Evolutionary conservation across 192 early-diverging fungal species (phyloP).

Genomic region (Coemansia sp.): DNA sequence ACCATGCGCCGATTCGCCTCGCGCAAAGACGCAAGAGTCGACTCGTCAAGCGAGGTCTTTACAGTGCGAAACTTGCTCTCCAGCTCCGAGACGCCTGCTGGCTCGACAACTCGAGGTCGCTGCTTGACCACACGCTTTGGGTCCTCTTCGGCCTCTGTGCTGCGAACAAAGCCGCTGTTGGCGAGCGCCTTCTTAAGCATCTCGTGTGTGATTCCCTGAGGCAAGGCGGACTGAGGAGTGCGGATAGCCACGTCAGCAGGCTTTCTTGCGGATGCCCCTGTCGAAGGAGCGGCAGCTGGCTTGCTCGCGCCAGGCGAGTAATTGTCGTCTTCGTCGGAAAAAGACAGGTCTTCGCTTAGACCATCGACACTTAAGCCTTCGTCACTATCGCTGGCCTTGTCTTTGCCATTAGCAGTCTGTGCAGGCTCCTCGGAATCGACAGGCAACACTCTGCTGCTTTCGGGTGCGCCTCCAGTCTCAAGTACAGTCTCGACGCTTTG

Average conservation of each 20-base stretch:
- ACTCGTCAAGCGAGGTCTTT: constrained; percentile 47
- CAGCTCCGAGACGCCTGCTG: constrained; percentile 52
- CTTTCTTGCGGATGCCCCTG: neutral
- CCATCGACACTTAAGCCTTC: constrained; percentile 4
- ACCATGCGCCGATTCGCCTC: constrained; percentile 56
- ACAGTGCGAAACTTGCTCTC: constrained; percentile 52
- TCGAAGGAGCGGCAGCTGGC: neutral
- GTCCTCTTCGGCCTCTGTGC: constrained; percentile 32
- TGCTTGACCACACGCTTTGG: constrained; percentile 27
- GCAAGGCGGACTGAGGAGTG: constrained; percentile 50
- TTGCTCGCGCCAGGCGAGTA: neutral
- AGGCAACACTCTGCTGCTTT: neutral
- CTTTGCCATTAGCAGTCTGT: neutral
- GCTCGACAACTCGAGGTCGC: constrained; percentile 41
- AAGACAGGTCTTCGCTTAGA: constrained; percentile 1
- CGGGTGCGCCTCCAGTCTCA: neutral
- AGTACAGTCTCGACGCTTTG: neutral
- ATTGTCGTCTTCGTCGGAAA: constrained; percentile 2
- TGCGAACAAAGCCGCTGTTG: constrained; percentile 52
- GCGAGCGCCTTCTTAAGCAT: constrained; percentile 55
- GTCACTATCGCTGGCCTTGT: constrained; percentile 1
- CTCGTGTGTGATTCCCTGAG: constrained; percentile 48
- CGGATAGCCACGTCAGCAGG: constrained; percentile 37
- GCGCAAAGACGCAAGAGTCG: constrained; percentile 50
- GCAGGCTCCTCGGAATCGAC: neutral